Conservation (phyloP, 2,329 filamentous ascomycete species). For the Calonectria multiphialidica region DNA sequence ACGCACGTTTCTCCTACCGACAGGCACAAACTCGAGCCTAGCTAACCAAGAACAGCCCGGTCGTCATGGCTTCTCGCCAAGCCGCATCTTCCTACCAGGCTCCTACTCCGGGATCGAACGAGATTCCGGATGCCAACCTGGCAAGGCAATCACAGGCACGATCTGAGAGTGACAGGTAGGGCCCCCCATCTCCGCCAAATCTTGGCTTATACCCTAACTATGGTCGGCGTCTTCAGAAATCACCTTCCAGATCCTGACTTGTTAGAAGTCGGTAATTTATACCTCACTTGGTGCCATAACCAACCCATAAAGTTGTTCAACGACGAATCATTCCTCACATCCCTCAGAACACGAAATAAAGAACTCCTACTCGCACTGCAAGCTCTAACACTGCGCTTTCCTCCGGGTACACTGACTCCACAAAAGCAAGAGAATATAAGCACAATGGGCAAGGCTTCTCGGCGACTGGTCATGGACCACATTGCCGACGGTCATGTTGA, state of each 20-base stretch:
- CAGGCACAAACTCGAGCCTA: too few relatives aligned
- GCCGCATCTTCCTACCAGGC: not conserved
- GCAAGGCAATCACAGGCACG: not conserved
- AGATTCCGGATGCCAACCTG: not conserved
- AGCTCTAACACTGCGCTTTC: constrained; percentile 58
- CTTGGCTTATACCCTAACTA: not conserved
- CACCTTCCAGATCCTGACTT: constrained; percentile 5
- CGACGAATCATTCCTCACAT: constrained; percentile 53
- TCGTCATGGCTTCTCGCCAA: constrained; percentile 5
- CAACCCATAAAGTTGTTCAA: constrained; percentile 63
- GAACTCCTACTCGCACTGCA: constrained; percentile 51
- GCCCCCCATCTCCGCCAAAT: not conserved
- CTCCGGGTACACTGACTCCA: constrained; percentile 27
- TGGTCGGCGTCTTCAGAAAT: not conserved
- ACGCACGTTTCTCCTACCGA: constrained; percentile 15
- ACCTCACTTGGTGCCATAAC: constrained; percentile 61
- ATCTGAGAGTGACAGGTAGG: not conserved
- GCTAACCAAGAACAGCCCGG: not conserved
- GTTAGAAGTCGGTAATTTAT: constrained; percentile 47
- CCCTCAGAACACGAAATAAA: constrained; percentile 50
- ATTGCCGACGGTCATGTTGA: constrained; percentile 50
- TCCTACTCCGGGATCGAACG: not conserved
- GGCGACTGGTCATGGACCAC: constrained; percentile 47
- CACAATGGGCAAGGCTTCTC: constrained; percentile 22
- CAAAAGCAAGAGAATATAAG: constrained; percentile 24